A percentile compares a stretch with the other conserved stretches of the same genome.
These are phyloP conservation scores for Hibiscus trionum DNA, from an alignment of 345 rosid genomes.

Conservation along the genomic window DNA sequence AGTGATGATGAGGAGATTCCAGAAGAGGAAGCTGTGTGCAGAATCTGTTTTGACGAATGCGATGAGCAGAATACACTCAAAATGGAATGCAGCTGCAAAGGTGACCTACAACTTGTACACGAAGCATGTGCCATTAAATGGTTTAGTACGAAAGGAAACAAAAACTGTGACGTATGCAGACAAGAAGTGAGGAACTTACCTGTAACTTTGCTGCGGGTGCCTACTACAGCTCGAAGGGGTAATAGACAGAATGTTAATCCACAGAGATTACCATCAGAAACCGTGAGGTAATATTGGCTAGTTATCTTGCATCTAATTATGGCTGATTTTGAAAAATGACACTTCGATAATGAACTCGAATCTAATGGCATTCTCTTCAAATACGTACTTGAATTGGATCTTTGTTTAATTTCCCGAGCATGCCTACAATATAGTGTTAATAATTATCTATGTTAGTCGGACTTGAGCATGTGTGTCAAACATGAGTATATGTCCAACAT, in stretches of 20 bases:
- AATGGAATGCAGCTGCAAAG: slow-evolving; percentile 99
- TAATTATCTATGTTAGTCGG: not conserved
- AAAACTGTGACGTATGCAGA: slow-evolving; percentile 77
- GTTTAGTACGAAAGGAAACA: slow-evolving; percentile 82
- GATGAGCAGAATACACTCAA: slow-evolving; percentile 82
- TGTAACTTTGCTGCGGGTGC: slow-evolving; percentile 65
- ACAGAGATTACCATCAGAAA: slow-evolving; percentile 36
- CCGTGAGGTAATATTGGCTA: slow-evolving; percentile 42
- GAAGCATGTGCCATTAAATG: slow-evolving; percentile 84
- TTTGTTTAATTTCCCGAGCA: slow-evolving; percentile 6
- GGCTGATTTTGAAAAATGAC: not conserved
- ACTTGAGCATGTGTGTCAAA: not conserved
- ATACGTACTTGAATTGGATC: not conserved
- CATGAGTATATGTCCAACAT: not conserved
- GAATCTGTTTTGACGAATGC: slow-evolving; percentile 83
- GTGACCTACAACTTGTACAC: slow-evolving; percentile 79
- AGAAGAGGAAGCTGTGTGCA: slow-evolving; percentile 94
- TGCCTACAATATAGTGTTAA: not conserved
- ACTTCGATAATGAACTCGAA: not conserved
- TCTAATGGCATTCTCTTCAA: slow-evolving; percentile 6
- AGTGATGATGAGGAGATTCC: slow-evolving; percentile 86
- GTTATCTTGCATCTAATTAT: not conserved
- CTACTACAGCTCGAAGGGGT: slow-evolving; percentile 39
- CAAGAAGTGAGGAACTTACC: slow-evolving; percentile 85
- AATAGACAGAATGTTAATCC: slow-evolving; percentile 39